Conservation (phyloP, 139 green algal genomes). For the Chara braunii region DNA sequence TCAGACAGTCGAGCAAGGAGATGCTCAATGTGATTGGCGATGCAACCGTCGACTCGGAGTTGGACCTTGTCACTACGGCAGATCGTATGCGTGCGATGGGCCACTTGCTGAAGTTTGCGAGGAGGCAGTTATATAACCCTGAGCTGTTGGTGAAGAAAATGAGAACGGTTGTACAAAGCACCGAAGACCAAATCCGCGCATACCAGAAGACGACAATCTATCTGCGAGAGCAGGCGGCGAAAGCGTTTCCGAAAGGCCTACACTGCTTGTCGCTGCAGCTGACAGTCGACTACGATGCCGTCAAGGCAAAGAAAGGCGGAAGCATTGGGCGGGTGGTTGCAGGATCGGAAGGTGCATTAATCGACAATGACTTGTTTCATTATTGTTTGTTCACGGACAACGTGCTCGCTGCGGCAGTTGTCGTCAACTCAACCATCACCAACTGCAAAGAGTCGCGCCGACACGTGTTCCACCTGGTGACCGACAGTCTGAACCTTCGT, state of each 20-base stretch:
- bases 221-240: slow-evolving; percentile 33
- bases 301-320: too few species aligned
- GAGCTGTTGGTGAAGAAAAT: slow-evolving; percentile 38
- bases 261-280: slow-evolving; percentile 30
- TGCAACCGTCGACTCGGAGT: slow-evolving; percentile 11
- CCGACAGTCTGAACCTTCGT: slow-evolving; percentile 27
- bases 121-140: slow-evolving; percentile 33
- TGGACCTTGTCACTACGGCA: slow-evolving; percentile 7
- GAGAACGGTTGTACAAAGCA: slow-evolving; percentile 17
- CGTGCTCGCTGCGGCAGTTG: slow-evolving; percentile 25
- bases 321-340: too few species aligned
- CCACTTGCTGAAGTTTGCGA: slow-evolving; percentile 17
- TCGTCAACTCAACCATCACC: slow-evolving; percentile 8
- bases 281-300: slow-evolving; percentile 6
- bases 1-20: slow-evolving; percentile 22
- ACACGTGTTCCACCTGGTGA: slow-evolving; percentile 39
- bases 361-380: slow-evolving; percentile 7
- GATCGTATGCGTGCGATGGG: slow-evolving; percentile 39
- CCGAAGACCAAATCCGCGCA: slow-evolving; percentile 5
- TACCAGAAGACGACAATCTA: slow-evolving; percentile 34
- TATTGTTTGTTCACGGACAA: slow-evolving; percentile 36
- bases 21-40: slow-evolving; percentile 11
- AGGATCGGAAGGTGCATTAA: too few species aligned
- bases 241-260: slow-evolving; percentile 29
- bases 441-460: slow-evolving; percentile 8